These are phyloP conservation scores for Geotrichum australiense DNA, from an alignment of 1,139 yeast genomes.

Conservation along the genomic window DNA sequence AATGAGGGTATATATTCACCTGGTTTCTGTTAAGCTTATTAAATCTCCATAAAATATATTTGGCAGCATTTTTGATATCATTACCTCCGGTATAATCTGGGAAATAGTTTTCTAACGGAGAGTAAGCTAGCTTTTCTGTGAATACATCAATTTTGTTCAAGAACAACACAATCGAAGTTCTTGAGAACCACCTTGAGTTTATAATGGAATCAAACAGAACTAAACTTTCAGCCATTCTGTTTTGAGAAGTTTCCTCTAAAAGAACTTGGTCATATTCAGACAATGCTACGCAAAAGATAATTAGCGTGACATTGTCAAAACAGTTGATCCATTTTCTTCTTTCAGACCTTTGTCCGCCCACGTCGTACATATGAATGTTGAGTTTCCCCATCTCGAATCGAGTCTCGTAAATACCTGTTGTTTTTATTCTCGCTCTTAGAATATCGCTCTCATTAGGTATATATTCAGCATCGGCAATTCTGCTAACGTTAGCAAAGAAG, in stretches of 20 bases:
- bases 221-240: slow-evolving; percentile 78
- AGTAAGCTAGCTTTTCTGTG: slow-evolving; percentile 73
- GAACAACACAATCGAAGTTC: slow-evolving; percentile 79
- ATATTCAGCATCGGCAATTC: slow-evolving; percentile 57
- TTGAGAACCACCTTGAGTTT: slow-evolving; percentile 88
- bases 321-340: slow-evolving; percentile 95
- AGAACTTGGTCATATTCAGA: slow-evolving; percentile 86
- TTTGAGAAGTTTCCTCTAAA: slow-evolving; percentile 64
- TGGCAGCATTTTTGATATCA: slow-evolving; percentile 89
- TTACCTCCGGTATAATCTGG: slow-evolving; percentile 88
- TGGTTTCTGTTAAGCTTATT: slow-evolving; percentile 80
- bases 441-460: slow-evolving; percentile 72
- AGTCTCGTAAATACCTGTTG: slow-evolving; percentile 87
- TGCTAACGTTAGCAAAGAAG: slow-evolving; percentile 59
- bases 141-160: slow-evolving; percentile 86
- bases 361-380: slow-evolving; percentile 79
- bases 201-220: slow-evolving; percentile 84
- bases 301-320: slow-evolving; percentile 83
- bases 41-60: slow-evolving; percentile 86
- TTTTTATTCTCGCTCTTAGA: slow-evolving; percentile 80
- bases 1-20: slow-evolving; percentile 77
- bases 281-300: slow-evolving; percentile 83
- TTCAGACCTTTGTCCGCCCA: slow-evolving; percentile 92
- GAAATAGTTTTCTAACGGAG: slow-evolving; percentile 77
- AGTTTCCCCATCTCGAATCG: slow-evolving; percentile 69